Base-by-base conservation (phyloP, 306 rosid genomes). In the Rosa multiflora region DNA sequence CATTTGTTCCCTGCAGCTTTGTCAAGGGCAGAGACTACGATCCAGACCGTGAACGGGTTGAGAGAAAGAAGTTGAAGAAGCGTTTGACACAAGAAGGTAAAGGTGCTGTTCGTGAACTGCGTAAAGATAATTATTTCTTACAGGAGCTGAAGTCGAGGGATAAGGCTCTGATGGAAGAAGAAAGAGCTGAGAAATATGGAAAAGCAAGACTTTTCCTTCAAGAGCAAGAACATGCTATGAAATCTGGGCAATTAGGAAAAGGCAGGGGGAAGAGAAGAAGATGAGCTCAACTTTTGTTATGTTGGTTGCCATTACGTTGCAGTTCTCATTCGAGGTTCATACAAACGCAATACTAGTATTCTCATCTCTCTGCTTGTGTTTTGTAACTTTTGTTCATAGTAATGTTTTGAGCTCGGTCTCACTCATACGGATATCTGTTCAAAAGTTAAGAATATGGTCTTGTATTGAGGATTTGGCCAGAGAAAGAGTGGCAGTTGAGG, bases 11-110 rank as follows among this genome's bases (percentile, higher is more conserved):
- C 49, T 85, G 89, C 91, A 94, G 97, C 87, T 94, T 81, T 84
- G 92, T 94, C 4, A 94, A 88, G 84, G 97, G 97, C 29, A 88
- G 92, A 84, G 97, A 94, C 81, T 92, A 94, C 43, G 99, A 94
- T 81, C 97, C 93, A 7, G 97, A 94, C 66, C 85, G 88, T 3
- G 91, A 87, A 82, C 86, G 96, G 20, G 93, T 86, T 2, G 90
- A 88, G 78, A 48, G 17, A 67, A 93, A 78, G 83, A 95, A 93
- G 87, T 64, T 95, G 92, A 81, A 87, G 86, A 91, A 85, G 80
- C 81, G 69, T 26, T 6, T 85, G 49, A 90, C 81, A 86, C 89
- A 91, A 14, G 99, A 95, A 86, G 81, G 86, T 64, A 93, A 95
- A 81, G 92, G 93, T 20, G 97, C 94, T 49, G 88, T 88, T 51